Percentiles rank a stretch among this genome's conserved stretches.
These are phyloP conservation scores for Sugiyamaella pinicola DNA, from an alignment of 1,139 yeast species.

Conservation along the genomic window DNA sequence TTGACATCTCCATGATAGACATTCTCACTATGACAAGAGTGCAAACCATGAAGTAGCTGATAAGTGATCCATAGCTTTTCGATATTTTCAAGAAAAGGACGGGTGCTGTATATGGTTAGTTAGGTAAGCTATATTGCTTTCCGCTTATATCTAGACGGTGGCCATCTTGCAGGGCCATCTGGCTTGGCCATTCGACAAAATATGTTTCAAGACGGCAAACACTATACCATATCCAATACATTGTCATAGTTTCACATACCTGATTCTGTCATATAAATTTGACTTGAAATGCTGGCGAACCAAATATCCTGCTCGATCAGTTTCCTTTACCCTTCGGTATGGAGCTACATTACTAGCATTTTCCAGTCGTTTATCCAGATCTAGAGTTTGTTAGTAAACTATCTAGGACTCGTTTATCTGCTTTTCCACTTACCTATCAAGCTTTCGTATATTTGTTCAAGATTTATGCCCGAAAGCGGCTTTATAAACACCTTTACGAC, in stretches of 20 bases:
- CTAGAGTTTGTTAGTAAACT: constrained; percentile 7
- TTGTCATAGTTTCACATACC: constrained; percentile 28
- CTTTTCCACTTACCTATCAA: constrained; percentile 30
- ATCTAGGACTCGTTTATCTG: background rate
- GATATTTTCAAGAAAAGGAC: constrained; percentile 81
- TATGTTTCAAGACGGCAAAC: too few species aligned
- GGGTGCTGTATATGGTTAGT: constrained; percentile 49
- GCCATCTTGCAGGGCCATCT: too few species aligned
- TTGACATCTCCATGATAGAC: constrained; percentile 90
- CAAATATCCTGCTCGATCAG: constrained; percentile 89
- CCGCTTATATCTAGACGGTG: too few species aligned
- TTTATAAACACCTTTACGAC: constrained; percentile 82
- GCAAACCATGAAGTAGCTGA: constrained; percentile 67
- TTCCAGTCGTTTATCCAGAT: constrained; percentile 16
- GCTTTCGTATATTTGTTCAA: constrained; percentile 30
- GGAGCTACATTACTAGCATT: constrained; percentile 59
- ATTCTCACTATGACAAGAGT: constrained; percentile 61
- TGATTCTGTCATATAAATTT: constrained; percentile 81
- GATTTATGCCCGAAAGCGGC: constrained; percentile 52
- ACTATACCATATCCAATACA: background rate
- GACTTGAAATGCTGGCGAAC: constrained; percentile 79
- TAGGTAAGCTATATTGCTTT: too few species aligned
- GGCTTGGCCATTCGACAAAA: too few species aligned
- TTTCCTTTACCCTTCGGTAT: constrained; percentile 73
- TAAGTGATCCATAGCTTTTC: constrained; percentile 85